These are phyloP conservation scores for Arthrobotrys conoides DNA, from an alignment of 2,329 filamentous ascomycete genomes.

Conservation along the genomic window DNA sequence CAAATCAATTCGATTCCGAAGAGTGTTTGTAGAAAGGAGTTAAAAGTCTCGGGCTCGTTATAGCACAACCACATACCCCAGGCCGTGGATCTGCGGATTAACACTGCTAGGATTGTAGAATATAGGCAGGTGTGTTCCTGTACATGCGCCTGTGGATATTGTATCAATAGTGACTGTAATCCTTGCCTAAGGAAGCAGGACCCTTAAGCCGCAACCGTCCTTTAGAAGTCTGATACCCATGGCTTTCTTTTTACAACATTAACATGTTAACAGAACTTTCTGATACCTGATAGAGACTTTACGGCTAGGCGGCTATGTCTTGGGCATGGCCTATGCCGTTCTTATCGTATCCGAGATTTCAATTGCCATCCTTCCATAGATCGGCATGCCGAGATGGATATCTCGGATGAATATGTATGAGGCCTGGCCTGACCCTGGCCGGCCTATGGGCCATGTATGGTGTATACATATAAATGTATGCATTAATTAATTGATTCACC, in stretches of 20 bases:
- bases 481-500: no score
- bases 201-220: constrained; percentile 26
- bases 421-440: constrained; percentile 5
- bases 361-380: constrained; percentile 52
- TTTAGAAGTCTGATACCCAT: constrained; percentile 1
- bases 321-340: not conserved
- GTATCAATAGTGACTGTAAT: constrained; percentile 9
- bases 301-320: constrained; percentile 21
- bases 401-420: constrained; percentile 37
- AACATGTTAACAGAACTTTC: not conserved
- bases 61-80: not conserved
- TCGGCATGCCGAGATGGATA: constrained; percentile 40
- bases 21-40: not conserved
- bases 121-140: constrained; percentile 11
- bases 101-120: not conserved
- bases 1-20: not conserved
- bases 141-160: not conserved
- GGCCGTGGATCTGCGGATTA: not conserved
- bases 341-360: constrained; percentile 46
- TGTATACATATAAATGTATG: no score
- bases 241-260: constrained; percentile 1
- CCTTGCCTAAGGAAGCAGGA: constrained; percentile 39
- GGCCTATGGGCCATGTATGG: no score
- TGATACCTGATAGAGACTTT: not conserved
- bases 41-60: not conserved